phyloP scores from a whole-genome alignment of 2,329 filamentous ascomycete species.

The Colletotrichum cordylinicola region DNA sequence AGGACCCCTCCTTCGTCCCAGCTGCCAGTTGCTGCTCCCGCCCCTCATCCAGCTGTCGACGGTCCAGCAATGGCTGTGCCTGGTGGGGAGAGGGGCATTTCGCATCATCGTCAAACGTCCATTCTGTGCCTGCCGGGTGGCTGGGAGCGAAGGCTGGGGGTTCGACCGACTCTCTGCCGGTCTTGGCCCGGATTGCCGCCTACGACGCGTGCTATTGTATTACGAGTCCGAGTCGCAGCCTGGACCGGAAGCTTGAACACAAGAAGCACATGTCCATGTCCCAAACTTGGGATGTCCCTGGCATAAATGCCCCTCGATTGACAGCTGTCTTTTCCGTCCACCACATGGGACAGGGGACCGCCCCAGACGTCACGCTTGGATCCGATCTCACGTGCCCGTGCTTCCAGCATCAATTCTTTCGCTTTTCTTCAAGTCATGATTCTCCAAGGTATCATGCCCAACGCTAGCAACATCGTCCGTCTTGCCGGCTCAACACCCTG shows the following conservation, averaged over 20 bases:
- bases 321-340: constrained; percentile 12
- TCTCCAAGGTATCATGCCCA: not conserved
- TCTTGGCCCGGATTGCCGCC: not conserved
- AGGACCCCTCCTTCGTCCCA: not conserved
- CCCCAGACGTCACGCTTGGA: not conserved
- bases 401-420: not conserved
- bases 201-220: not conserved
- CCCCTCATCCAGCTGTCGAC: not conserved
- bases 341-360: not conserved
- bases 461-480: not conserved
- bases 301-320: not conserved
- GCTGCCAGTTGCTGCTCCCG: not conserved
- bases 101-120: not conserved
- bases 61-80: not conserved
- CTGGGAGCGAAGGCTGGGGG: not conserved
- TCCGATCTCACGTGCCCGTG: not conserved
- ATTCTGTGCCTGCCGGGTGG: not conserved
- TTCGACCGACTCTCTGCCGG: not conserved
- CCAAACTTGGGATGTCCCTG: not conserved
- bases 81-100: not conserved
- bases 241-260: not conserved
- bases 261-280: not conserved
- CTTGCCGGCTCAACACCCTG: not conserved
- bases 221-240: not conserved
- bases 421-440: not conserved